Percentiles rank a stretch among this genome's conserved stretches.
Conservation (phyloP, 352 stramenopile species). For the Lagenidium sp. region DNA sequence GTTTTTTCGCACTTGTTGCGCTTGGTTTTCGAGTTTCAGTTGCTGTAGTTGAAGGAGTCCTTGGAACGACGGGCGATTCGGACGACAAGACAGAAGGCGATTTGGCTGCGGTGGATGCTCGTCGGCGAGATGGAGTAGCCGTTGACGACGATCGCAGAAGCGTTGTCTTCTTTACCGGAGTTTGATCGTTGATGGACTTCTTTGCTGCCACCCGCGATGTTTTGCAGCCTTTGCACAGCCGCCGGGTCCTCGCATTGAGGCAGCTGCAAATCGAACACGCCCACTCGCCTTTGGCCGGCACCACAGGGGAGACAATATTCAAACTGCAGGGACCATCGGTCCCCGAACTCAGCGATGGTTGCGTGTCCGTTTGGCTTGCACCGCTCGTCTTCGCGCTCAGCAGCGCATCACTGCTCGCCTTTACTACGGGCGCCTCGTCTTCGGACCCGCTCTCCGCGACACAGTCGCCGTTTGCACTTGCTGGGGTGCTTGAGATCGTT, state of each 20-base stretch:
- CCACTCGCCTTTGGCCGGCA: slow-evolving; percentile 24
- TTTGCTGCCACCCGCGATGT: slow-evolving; percentile 11
- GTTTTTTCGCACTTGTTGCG: no score
- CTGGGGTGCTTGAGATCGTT: no score
- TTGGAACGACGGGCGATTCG: neutral
- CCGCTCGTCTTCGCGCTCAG: neutral
- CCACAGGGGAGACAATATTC: slow-evolving; percentile 3
- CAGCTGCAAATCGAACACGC: slow-evolving; percentile 40
- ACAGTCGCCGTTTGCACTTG: no score
- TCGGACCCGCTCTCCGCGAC: slow-evolving; percentile 14
- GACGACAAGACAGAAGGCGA: no score
- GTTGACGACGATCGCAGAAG: no score
- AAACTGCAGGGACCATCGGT: no score
- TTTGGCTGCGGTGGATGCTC: no score
- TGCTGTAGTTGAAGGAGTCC: neutral
- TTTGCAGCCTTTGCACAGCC: slow-evolving; percentile 39
- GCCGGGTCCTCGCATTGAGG: slow-evolving; percentile 35
- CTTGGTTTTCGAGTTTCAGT: neutral
- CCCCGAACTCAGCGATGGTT: neutral
- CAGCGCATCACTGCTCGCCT: neutral
- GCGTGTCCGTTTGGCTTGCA: neutral
- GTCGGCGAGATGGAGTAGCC: slow-evolving; percentile 2
- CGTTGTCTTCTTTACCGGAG: neutral
- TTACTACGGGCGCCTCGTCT: neutral
- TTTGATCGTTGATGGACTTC: slow-evolving; percentile 2